Base-by-base conservation (phyloP, 148 eudicot genomes). In the Silene latifolia region DNA sequence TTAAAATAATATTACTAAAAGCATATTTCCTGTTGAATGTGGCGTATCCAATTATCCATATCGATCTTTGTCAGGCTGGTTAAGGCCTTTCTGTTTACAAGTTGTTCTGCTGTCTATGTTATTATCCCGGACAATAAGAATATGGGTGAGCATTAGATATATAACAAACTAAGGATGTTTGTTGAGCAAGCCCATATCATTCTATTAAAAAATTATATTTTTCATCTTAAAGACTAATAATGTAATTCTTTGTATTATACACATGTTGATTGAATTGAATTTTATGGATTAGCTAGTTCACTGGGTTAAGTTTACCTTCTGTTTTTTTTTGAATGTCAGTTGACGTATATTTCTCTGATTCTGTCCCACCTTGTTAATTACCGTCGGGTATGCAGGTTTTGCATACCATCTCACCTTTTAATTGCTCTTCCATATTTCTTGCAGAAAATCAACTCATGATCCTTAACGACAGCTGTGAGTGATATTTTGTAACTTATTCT, bases 361-460 rank as follows among this genome's bases (percentile, higher is more conserved):
- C 29, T 44, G 23, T 67, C 27, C 71, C 27, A 46, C 15, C 17
- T 9, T 46, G 57, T 69, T 47, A 21, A 19, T 44, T 47, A 5
- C 57, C 48, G 47, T 21, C 23, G 10, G 32, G 21, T 69, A 46
- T 21, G 58, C 47, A 69, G n/a, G 70, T 29, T 67, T 23, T 54
- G 25, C 56, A 12, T 25, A 65, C 21, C 15, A 64, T 32, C 71
- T 2, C 71, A 44, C 29, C 60, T 74, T 46, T 74, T 46, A 67
- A 67, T 39, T 3, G n/a, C 5, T 18, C 7, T 63, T 64, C n/a
- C 27, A 51, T 56, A 58, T 60, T 48, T 68, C 42, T 48, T 79
- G 64, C 83, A 81, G 83, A 76, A 77, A 56, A 59, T 69, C 8
- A 32, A 20, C 18, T 27, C 42, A 42, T 47, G 73, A 39, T 21